Evolutionary conservation across 148 eudicot genomes (phyloP).

Genomic region (Spergularia bocconei): DNA sequence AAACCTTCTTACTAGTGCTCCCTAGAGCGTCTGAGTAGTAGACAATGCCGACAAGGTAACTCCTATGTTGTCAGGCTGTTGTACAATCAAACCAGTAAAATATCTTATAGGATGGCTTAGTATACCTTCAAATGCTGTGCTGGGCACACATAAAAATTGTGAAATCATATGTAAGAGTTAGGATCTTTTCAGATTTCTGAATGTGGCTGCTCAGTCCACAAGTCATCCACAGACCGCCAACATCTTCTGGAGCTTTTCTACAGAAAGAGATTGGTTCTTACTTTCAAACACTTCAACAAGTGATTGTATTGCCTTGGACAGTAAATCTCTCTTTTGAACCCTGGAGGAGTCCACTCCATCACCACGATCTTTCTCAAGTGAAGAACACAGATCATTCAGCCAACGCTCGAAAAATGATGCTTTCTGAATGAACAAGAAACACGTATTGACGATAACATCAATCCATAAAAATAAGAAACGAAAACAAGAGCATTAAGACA

Average conservation of each 20-base stretch:
- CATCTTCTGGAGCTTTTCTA: conserved; percentile 27
- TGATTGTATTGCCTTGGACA: conserved; percentile 51
- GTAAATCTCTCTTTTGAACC: conserved; percentile 50
- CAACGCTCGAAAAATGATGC: conserved; percentile 71
- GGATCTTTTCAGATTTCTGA: background rate
- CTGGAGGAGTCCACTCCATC: conserved; percentile 32
- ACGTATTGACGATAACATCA: conserved; percentile 1
- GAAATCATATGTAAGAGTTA: background rate
- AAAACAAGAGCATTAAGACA: background rate
- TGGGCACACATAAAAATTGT: background rate
- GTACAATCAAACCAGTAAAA: background rate
- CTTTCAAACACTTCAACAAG: conserved; percentile 54
- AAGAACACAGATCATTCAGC: conserved; percentile 52
- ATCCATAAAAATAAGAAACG: background rate
- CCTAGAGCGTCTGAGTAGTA: background rate
- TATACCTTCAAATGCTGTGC: background rate
- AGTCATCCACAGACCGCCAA: conserved; percentile 21
- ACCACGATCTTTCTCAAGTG: conserved; percentile 42
- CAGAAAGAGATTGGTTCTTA: conserved; percentile 41
- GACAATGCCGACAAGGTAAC: background rate
- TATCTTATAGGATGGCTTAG: background rate
- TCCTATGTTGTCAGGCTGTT: background rate
- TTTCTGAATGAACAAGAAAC: conserved; percentile 47
- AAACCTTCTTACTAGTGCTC: background rate
- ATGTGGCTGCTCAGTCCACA: background rate